Percentiles rank a stretch among this genome's conserved stretches.
phyloP scores from a whole-genome alignment of 1,284 basidiomycete genomes.

The Wallemia ichthyophaga region DNA sequence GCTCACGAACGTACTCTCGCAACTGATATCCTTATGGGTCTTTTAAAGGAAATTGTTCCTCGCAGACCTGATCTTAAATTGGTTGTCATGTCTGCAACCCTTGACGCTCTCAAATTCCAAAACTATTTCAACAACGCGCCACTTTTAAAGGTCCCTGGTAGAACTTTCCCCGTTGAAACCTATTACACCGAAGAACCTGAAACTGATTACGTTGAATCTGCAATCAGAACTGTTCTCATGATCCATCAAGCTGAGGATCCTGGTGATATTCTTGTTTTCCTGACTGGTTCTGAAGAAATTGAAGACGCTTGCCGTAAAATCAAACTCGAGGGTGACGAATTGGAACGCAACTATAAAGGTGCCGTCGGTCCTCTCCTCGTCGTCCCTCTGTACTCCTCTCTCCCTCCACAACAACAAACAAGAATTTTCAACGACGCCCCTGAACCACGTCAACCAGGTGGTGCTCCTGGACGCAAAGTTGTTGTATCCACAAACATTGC shows the following conservation, averaged over 20 bases:
- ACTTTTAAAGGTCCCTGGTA: constrained; percentile 79
- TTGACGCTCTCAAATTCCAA: constrained; percentile 90
- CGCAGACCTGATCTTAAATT: constrained; percentile 72
- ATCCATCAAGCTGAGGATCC: constrained; percentile 87
- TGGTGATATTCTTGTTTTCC: constrained; percentile 76
- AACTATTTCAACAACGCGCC: constrained; percentile 75
- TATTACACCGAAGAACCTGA: constrained; percentile 93
- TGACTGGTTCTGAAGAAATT: constrained; percentile 96
- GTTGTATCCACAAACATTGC: constrained; percentile 94
- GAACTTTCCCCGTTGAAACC: constrained; percentile 77
- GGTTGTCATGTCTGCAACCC: constrained; percentile 93
- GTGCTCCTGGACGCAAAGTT: constrained; percentile 69
- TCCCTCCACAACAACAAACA: constrained; percentile 77
- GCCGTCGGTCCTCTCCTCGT: constrained; percentile 60
- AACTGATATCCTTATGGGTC: constrained; percentile 94
- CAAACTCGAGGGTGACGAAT: constrained; percentile 55
- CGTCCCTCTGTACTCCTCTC: constrained; percentile 72
- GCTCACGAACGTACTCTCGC: constrained; percentile 94
- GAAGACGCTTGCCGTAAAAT: constrained; percentile 89
- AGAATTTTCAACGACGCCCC: constrained; percentile 79
- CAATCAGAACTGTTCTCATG: constrained; percentile 85
- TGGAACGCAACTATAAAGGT: constrained; percentile 34
- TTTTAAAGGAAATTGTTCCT: constrained; percentile 42
- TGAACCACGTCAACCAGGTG: constrained; percentile 25
- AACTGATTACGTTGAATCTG: constrained; percentile 86